A percentile compares a stretch with the other conserved stretches of the same genome.
Evolutionary conservation across 257 asterid genomes (phyloP).

Genomic region (Schizonepeta tenuifolia): DNA sequence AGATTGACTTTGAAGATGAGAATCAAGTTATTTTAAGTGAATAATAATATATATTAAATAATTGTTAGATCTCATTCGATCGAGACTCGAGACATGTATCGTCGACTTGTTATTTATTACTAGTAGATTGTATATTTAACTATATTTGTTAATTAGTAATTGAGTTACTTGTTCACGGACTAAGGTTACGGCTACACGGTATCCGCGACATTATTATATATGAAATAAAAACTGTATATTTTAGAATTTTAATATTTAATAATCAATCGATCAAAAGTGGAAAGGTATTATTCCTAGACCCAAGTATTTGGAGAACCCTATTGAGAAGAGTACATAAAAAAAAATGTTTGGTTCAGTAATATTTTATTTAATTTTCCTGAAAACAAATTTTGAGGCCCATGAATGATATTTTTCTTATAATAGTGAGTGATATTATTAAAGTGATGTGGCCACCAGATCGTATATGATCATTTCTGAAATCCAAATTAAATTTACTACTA

Average conservation of each 20-base stretch:
- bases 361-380: too few species aligned
- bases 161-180: not conserved
- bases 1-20: not conserved
- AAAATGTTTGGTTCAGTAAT: too few species aligned
- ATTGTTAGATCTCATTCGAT: not conserved
- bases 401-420: too few species aligned
- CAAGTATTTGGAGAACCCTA: not conserved
- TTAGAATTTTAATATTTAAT: too few species aligned
- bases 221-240: too few species aligned
- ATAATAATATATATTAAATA: not conserved
- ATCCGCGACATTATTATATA: too few species aligned
- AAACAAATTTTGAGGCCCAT: too few species aligned
- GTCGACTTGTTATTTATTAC: not conserved
- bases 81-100: not conserved
- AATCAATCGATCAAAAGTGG: too few species aligned
- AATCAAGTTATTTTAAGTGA: not conserved
- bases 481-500: not conserved
- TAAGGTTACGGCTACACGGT: too few species aligned
- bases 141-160: not conserved
- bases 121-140: not conserved
- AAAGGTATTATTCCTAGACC: slow-evolving; percentile 7
- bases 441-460: too few species aligned
- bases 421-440: too few species aligned
- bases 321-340: not conserved
- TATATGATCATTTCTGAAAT: too few species aligned